Evolutionary conservation across 169 alveolate species (phyloP).

Genomic region (Cryptosporidium xiaoi): DNA sequence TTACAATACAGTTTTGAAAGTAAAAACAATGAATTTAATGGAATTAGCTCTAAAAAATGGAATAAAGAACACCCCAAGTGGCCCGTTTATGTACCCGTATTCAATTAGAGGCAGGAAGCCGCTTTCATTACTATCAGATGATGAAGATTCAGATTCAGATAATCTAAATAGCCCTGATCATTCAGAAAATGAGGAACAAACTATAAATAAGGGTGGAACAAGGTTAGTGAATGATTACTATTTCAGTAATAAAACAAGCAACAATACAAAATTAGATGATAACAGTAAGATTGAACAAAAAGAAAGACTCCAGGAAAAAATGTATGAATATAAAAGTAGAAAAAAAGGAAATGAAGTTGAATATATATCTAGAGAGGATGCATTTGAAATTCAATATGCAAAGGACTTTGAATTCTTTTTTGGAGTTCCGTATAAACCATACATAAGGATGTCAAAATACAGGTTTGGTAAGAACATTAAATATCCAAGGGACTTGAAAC

Average conservation of each 20-base stretch:
- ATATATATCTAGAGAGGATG: constrained; percentile 65
- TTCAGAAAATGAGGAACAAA: constrained; percentile 17
- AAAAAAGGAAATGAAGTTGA: constrained; percentile 19
- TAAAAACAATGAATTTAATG: constrained; percentile 40
- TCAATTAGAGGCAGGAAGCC: constrained; percentile 44
- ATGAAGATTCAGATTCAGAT: constrained; percentile 10
- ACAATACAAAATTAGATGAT: not conserved
- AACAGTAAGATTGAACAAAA: not conserved
- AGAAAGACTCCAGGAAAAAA: constrained; percentile 23
- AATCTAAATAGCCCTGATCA: not conserved
- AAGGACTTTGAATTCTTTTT: constrained; percentile 69
- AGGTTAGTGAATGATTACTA: constrained; percentile 1
- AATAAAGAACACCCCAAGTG: constrained; percentile 33
- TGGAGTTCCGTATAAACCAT: constrained; percentile 68
- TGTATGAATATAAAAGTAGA: constrained; percentile 31
- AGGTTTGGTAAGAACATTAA: constrained; percentile 61
- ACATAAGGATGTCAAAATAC: constrained; percentile 34
- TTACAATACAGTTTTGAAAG: too few species aligned
- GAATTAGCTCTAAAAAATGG: constrained; percentile 46
- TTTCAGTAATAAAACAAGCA: not conserved
- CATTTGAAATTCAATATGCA: constrained; percentile 70
- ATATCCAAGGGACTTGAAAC: constrained; percentile 54
- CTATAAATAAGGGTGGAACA: constrained; percentile 2
- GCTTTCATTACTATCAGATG: constrained; percentile 60
- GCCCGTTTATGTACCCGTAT: constrained; percentile 54